Evolutionary conservation across 768 basidiomycete genomes (phyloP).

Genomic region (Podaxis sp.): DNA sequence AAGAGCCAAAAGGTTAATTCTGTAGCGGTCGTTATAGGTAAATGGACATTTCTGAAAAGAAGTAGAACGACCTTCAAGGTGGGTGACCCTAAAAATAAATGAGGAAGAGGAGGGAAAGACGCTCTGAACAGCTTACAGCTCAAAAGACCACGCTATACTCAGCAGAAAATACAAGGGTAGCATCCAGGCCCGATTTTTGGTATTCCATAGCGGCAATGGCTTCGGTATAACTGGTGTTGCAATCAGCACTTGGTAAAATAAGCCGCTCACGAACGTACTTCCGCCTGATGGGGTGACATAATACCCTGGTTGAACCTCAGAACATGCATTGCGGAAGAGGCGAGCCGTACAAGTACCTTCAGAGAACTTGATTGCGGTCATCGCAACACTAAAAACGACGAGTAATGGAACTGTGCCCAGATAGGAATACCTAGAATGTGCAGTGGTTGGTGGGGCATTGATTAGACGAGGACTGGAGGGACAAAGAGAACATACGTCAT

Average conservation of each 20-base stretch:
- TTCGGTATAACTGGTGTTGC: conserved; percentile 46
- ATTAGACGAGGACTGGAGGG: background rate
- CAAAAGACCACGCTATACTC: conserved; percentile 71
- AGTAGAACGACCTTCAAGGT: conserved; percentile 61
- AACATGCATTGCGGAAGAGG: background rate
- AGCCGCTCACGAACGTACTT: conserved; percentile 21
- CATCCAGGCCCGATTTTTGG: conserved; percentile 44
- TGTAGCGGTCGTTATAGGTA: conserved; percentile 21
- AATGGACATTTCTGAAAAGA: background rate
- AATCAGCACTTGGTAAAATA: conserved; percentile 1
- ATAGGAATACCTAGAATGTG: conserved; percentile 63
- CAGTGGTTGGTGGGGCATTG: conserved; percentile 15
- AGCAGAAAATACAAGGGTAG: conserved; percentile 69
- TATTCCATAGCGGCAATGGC: conserved; percentile 50
- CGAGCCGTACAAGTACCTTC: conserved; percentile 48
- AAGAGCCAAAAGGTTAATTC: conserved; percentile 84
- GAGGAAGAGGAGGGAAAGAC: background rate
- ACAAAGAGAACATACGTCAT: conserved; percentile 63
- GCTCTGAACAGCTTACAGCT: conserved; percentile 48
- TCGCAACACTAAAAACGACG: conserved; percentile 56
- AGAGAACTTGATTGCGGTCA: conserved; percentile 63
- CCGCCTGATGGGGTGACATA: conserved; percentile 27
- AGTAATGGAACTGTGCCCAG: conserved; percentile 64
- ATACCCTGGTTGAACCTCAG: conserved; percentile 31
- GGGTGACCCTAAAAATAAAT: conserved; percentile 52